phyloP scores from a whole-genome alignment of 1,284 basidiomycete species.

The Pascua guehoae region DNA sequence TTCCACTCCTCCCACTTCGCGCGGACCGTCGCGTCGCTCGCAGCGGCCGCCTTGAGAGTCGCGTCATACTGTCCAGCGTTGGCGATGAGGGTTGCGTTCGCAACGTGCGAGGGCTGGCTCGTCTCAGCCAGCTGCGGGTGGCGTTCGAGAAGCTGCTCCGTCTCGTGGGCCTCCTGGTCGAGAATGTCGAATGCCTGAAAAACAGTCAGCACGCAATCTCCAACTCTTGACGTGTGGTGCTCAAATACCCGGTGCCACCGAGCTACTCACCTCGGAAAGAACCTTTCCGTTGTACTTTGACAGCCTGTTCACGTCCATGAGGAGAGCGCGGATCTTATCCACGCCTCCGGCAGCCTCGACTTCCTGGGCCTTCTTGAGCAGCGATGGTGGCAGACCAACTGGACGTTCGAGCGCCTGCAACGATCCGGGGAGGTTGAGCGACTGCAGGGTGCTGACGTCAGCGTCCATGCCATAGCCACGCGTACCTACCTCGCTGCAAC shows the following conservation, averaged over 20 bases:
- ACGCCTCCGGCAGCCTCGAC: slow-evolving; percentile 74
- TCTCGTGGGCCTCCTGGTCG: slow-evolving; percentile 83
- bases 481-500: slow-evolving; percentile 60
- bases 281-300: slow-evolving; percentile 62
- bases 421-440: slow-evolving; percentile 75
- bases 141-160: slow-evolving; percentile 59
- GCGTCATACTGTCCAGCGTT: slow-evolving; percentile 67
- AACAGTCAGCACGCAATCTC: background rate
- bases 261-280: slow-evolving; percentile 65
- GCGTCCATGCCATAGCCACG: slow-evolving; percentile 1
- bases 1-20: slow-evolving; percentile 86
- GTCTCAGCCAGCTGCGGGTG: slow-evolving; percentile 48
- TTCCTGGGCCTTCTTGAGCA: slow-evolving; percentile 82
- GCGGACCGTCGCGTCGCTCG: slow-evolving; percentile 70
- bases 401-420: slow-evolving; percentile 85
- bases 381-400: slow-evolving; percentile 79
- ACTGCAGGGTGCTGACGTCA: slow-evolving; percentile 60
- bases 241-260: background rate
- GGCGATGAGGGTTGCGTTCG: slow-evolving; percentile 67
- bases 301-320: slow-evolving; percentile 69
- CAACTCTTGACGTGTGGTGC: no score
- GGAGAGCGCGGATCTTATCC: slow-evolving; percentile 63
- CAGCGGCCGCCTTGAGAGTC: slow-evolving; percentile 68
- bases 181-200: slow-evolving; percentile 77
- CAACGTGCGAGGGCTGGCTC: slow-evolving; percentile 67